Evolutionary conservation across 768 basidiomycete species (phyloP).

Genomic region (Russula foetens): DNA sequence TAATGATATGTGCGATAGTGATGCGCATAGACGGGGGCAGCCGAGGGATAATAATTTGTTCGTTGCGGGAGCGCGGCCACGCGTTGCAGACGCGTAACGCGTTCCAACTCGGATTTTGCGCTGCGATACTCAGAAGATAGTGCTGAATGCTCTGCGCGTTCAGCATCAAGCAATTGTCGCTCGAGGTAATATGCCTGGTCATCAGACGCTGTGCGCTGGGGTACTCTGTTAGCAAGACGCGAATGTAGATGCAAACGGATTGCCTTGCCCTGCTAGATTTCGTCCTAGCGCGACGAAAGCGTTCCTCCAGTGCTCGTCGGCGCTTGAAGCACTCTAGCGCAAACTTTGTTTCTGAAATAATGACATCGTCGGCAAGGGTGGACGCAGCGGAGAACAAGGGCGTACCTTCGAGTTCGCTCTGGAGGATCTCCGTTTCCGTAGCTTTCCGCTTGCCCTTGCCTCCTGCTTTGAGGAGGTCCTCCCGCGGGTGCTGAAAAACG

Average conservation of each 20-base stretch:
- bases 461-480: constrained; percentile 43
- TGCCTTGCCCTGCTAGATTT: constrained; percentile 53
- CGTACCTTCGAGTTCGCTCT: constrained; percentile 47
- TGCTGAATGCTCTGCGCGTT: constrained; percentile 51
- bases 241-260: background rate
- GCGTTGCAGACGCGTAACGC: constrained; percentile 62
- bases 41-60: constrained; percentile 14
- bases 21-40: constrained; percentile 28
- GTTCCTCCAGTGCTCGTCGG: constrained; percentile 43
- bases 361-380: background rate
- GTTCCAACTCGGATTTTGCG: constrained; percentile 57
- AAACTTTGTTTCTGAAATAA: constrained; percentile 52
- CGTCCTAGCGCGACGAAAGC: constrained; percentile 48
- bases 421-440: constrained; percentile 32
- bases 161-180: constrained; percentile 55
- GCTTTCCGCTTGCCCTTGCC: constrained; percentile 62
- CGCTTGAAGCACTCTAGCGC: constrained; percentile 60
- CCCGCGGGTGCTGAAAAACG: constrained; percentile 64
- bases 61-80: constrained; percentile 31
- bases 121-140: constrained; percentile 53
- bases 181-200: constrained; percentile 57
- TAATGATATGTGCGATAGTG: constrained; percentile 59
- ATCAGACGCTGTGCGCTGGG: constrained; percentile 51
- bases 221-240: background rate
- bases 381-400: background rate